Base-by-base conservation (phyloP, 768 basidiomycete species). In the Psilocybe subaeruginosa region DNA sequence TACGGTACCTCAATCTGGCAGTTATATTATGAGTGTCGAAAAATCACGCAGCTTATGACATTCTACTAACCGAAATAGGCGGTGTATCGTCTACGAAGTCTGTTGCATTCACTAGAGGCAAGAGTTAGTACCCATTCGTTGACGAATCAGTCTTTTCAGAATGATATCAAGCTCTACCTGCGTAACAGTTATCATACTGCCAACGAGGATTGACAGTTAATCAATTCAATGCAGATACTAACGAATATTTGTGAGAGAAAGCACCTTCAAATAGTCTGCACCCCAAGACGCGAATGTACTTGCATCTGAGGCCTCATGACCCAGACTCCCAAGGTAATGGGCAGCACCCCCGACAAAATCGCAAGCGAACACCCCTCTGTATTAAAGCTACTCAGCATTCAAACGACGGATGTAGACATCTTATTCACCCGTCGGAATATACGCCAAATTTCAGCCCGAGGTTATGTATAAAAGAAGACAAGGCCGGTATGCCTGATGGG, bases 391-490 rank as follows among this genome's bases (percentile, higher is more conserved):
- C 52, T 49, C 4, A 39, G 11, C 16, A 35, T 48, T 39, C 7
- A 49, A 30, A 4, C 27, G 16, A 37, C 1, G 33, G 3, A 4
- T 16, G 37, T 27, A 11, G 17, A 37, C 7, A 43, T n/a, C 9
- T 55, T 72, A 33, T 66, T 35, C 33, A 78, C 79, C 72, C 77
- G 46, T 70, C 64, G 60, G 91, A 91, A 83, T 75, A 82, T 83
- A 73, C 85, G 77, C 70, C 92, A 87, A 76, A 92, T 82, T 64
- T 87, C 83, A 71, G 87, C 7, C 78, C 79, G 31, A 76, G 66
- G 48, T 66, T 68, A 58, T 78, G 77, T 17, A 80, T 65, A 56
- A 76, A 80, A 12, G 75, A 69, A 17, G 72, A 72, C 48, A 80
- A 66, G 1, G 78, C 75, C 8, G 78, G 75, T 29, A 78, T 70